These are phyloP conservation scores for Vararia minispora DNA, from an alignment of 768 basidiomycete genomes.

Conservation along the genomic window DNA sequence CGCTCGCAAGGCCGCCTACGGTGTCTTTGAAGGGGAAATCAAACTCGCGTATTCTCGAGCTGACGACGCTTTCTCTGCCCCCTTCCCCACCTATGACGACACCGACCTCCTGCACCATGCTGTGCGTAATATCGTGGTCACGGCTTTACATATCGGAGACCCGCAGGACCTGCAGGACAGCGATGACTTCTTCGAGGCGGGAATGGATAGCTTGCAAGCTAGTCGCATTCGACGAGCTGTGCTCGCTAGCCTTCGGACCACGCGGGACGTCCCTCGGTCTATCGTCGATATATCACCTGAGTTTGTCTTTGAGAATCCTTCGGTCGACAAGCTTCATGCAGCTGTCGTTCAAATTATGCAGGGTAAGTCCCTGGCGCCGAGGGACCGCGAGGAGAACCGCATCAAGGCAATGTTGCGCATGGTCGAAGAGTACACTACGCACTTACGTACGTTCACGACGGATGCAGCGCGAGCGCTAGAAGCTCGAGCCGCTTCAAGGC, in stretches of 20 bases:
- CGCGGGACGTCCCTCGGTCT: not conserved
- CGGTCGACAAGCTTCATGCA: not conserved
- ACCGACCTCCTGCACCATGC: constrained; percentile 15
- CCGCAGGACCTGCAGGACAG: constrained; percentile 11
- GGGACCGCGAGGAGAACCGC: not conserved
- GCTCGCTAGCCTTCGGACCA: constrained; percentile 1
- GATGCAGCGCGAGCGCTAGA: not conserved
- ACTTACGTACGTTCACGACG: constrained; percentile 1
- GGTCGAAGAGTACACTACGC: not conserved
- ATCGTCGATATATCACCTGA: constrained; percentile 2
- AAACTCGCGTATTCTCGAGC: constrained; percentile 22
- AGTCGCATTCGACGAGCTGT: constrained; percentile 21
- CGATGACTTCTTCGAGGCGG: constrained; percentile 28
- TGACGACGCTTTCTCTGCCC: constrained; percentile 15
- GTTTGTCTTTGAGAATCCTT: constrained; percentile 5
- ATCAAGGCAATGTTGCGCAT: constrained; percentile 4
- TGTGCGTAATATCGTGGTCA: constrained; percentile 13
- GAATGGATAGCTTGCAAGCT: constrained; percentile 31
- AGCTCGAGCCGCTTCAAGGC: constrained; percentile 1
- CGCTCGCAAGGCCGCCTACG: constrained; percentile 23
- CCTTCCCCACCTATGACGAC: constrained; percentile 18
- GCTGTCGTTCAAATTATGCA: not conserved
- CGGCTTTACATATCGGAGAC: constrained; percentile 13
- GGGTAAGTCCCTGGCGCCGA: not conserved
- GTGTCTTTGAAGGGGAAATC: constrained; percentile 24